These are phyloP conservation scores for Fusarium piperis DNA, from an alignment of 2,329 filamentous ascomycete species.

Conservation along the genomic window DNA sequence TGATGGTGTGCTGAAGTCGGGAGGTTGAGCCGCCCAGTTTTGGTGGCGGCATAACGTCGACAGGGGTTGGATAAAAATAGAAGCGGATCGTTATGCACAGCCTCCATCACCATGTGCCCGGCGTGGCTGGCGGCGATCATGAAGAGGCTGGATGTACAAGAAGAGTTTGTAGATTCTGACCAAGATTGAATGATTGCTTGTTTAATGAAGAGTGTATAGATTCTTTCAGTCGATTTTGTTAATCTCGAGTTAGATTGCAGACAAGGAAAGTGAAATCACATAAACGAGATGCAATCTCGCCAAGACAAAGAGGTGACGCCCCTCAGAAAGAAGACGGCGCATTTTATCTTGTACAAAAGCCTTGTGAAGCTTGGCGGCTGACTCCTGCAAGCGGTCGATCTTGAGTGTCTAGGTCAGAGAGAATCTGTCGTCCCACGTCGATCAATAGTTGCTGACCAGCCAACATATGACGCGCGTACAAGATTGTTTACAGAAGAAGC, in stretches of 20 bases:
- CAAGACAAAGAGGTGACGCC: constrained; percentile 7
- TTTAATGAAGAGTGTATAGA: background rate
- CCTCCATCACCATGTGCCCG: constrained; percentile 17
- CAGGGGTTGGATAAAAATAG: constrained; percentile 32
- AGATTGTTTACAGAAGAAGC: background rate
- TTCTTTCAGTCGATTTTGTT: background rate
- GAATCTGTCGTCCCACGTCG: constrained; percentile 8
- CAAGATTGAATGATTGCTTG: background rate
- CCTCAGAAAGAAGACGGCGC: constrained; percentile 1
- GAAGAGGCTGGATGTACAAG: constrained; percentile 16
- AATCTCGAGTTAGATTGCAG: background rate
- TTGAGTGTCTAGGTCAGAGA: too few species aligned
- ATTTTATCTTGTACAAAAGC: background rate
- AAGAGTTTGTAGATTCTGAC: constrained; percentile 1
- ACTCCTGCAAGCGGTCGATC: background rate
- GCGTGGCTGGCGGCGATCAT: constrained; percentile 5
- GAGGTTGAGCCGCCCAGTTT: constrained; percentile 23
- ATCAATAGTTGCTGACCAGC: constrained; percentile 22
- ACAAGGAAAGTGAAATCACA: background rate
- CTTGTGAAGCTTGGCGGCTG: constrained; percentile 3
- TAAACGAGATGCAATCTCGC: constrained; percentile 28
- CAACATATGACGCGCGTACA: background rate
- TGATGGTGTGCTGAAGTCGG: background rate
- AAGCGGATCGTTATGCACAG: constrained; percentile 23
- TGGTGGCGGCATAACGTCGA: constrained; percentile 14